Evolutionary conservation across 2,329 filamentous ascomycete species (phyloP), one percentile per base, ranked within the genome.

Genomic region (Fusarium sp.): DNA sequence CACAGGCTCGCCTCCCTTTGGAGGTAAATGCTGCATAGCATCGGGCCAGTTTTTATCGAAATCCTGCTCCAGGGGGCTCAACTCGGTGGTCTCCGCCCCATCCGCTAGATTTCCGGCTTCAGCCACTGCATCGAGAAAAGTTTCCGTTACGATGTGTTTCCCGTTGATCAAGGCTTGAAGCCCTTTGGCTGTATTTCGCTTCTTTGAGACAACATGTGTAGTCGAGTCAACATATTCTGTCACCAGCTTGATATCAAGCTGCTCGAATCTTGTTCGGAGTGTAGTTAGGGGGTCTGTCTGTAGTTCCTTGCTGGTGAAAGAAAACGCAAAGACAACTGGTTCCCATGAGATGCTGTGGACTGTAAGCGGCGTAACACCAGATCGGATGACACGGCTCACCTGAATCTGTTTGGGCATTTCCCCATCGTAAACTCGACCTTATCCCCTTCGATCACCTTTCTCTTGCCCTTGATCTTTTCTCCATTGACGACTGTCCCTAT

Each of bases 201-300:
- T 98, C 81, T 91, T 93, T 13, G 94, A 91, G 39, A 98, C 91
- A 17, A 97, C 93, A 81, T 98, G 95, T 0, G 96, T 98, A 0
- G 96, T 98, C 35, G 88, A 84, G 22, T 85, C 87, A 32, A 88
- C 84, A 81, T 94, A 98, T 8, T 95, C 91, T 48, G 89, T 86
- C 20, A 93, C 85, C 20, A 94, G 91, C 81, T 98, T 98, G 81
- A 98, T 92, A 79, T 98, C 96, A n/a, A 97, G 87, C 50, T 92
- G 89, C 80, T 97, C 94, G 24, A 98, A 89, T 60, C 88, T 88
- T 38, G 88, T 84, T 70, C 90, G 90, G 32, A 95, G 87, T 24
- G 85, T 85, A 5, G 85, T 83, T 62, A 95, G 85, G 4, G 92
- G 90, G 76, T 92, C 90, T 69, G 87, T 86, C 73, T 91, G 93